These are phyloP conservation scores for Yamagishiella unicocca DNA, from an alignment of 139 green algal genomes.

Conservation along the genomic window DNA sequence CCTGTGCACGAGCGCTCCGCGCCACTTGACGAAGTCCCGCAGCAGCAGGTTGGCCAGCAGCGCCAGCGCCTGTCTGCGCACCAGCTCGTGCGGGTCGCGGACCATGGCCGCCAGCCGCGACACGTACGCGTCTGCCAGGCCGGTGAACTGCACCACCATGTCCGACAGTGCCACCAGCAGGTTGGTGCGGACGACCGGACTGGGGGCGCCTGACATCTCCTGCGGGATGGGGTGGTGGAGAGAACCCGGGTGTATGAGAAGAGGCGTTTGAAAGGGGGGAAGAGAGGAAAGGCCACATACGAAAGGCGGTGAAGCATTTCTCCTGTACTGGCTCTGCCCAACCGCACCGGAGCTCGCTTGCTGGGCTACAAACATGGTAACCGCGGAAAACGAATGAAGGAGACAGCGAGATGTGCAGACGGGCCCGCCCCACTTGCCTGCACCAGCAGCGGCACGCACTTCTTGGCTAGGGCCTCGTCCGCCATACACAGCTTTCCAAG, in stretches of 20 bases:
- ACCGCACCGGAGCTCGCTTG: too few relatives aligned
- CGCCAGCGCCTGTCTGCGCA: conserved; percentile 82
- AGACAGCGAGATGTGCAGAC: too few relatives aligned
- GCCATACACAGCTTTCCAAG: conserved; percentile 88
- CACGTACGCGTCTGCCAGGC: conserved; percentile 84
- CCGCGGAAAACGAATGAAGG: too few relatives aligned
- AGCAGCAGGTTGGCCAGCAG: conserved; percentile 87
- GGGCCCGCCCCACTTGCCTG: conserved; percentile 69
- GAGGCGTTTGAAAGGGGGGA: not conserved
- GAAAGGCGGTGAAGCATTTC: too few relatives aligned
- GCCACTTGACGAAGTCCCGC: conserved; percentile 94
- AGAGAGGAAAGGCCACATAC: not conserved
- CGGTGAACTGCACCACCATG: conserved; percentile 87
- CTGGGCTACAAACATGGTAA: too few relatives aligned
- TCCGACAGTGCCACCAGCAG: conserved; percentile 90
- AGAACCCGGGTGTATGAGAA: not conserved
- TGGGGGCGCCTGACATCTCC: conserved; percentile 63
- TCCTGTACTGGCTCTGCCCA: too few relatives aligned
- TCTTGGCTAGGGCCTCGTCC: conserved; percentile 84
- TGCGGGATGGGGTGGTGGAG: conserved; percentile 37
- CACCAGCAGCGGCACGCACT: conserved; percentile 81
- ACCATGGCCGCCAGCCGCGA: conserved; percentile 79
- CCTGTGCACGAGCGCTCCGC: conserved; percentile 85
- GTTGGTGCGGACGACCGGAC: conserved; percentile 89
- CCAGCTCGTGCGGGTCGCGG: conserved; percentile 84